Percentiles rank a stretch among this genome's conserved stretches.
phyloP scores from a whole-genome alignment of 2,329 filamentous ascomycete genomes.

The Colletotrichum navitas region DNA sequence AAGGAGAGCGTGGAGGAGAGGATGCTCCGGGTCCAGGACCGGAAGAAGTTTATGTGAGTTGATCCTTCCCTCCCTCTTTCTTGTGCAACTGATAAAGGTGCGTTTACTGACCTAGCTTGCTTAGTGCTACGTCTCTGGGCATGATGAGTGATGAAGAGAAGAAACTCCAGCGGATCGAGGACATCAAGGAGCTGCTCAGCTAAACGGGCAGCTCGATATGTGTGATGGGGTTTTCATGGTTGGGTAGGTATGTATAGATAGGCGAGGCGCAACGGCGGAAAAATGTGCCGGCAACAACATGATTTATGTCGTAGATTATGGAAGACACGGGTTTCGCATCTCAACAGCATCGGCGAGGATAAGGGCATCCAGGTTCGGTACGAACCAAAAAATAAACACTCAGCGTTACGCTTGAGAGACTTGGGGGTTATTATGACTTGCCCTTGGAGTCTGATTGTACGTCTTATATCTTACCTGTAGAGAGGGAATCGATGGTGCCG shows the following conservation, averaged over 20 bases:
- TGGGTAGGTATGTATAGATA: slow-evolving; percentile 15
- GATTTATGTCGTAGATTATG: neutral
- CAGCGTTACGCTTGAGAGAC: neutral
- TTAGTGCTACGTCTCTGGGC: slow-evolving; percentile 89
- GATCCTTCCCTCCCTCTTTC: neutral
- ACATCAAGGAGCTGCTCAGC: slow-evolving; percentile 91
- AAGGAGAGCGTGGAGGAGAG: slow-evolving; percentile 93
- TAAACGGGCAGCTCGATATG: slow-evolving; percentile 46
- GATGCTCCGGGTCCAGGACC: slow-evolving; percentile 93
- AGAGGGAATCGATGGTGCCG: too few species aligned
- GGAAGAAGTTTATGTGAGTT: slow-evolving; percentile 95
- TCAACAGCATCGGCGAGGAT: neutral
- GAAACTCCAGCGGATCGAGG: slow-evolving; percentile 88
- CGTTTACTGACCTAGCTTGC: slow-evolving; percentile 11
- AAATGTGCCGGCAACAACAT: neutral
- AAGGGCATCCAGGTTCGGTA: neutral
- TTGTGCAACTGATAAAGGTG: neutral
- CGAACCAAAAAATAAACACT: neutral
- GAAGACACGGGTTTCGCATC: neutral
- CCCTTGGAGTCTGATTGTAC: neutral
- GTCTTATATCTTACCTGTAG: neutral
- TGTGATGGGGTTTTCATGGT: slow-evolving; percentile 8
- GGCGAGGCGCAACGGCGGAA: neutral
- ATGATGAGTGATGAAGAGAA: slow-evolving; percentile 97
- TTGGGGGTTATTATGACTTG: neutral